Conservation (phyloP, 2,329 filamentous ascomycete species). For the Zelopaecilomyces penicillatus region DNA sequence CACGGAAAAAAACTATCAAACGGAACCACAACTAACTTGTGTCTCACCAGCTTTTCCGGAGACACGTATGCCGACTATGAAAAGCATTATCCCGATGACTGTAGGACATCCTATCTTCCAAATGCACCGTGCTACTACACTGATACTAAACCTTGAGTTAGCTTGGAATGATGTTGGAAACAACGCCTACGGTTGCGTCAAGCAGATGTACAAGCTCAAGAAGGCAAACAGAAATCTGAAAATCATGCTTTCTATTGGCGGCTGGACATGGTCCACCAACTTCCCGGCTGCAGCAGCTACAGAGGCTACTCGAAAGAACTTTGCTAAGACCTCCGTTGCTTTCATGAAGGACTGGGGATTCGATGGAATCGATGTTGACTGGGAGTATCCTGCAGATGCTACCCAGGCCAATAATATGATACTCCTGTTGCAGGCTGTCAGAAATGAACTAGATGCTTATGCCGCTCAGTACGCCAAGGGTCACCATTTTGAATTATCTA, state of each 20-base stretch:
- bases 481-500: slow-evolving; percentile 46
- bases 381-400: slow-evolving; percentile 30
- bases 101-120: slow-evolving; percentile 22
- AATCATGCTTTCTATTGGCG: slow-evolving; percentile 70
- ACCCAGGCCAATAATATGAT: slow-evolving; percentile 36
- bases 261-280: slow-evolving; percentile 75
- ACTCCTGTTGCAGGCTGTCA: slow-evolving; percentile 35
- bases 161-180: slow-evolving; percentile 54
- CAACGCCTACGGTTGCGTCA: slow-evolving; percentile 74
- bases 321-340: slow-evolving; percentile 60
- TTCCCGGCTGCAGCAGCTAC: slow-evolving; percentile 62
- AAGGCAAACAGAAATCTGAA: slow-evolving; percentile 71
- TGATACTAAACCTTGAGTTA: slow-evolving; percentile 12
- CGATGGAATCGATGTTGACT: slow-evolving; percentile 39
- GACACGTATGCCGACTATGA: slow-evolving; percentile 64
- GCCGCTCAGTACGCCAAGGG: slow-evolving; percentile 32
- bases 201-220: slow-evolving; percentile 72
- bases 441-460: slow-evolving; percentile 40
- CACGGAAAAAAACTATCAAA: not conserved
- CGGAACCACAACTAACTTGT: not conserved
- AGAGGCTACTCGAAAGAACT: slow-evolving; percentile 50
- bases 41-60: slow-evolving; percentile 43
- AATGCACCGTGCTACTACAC: not conserved
- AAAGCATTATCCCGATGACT: slow-evolving; percentile 65
- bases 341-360: slow-evolving; percentile 66